Evolutionary conservation across 768 basidiomycete genomes (phyloP), one percentile per base, ranked within the genome.

Genomic region (Pleurotus pulmonarius): DNA sequence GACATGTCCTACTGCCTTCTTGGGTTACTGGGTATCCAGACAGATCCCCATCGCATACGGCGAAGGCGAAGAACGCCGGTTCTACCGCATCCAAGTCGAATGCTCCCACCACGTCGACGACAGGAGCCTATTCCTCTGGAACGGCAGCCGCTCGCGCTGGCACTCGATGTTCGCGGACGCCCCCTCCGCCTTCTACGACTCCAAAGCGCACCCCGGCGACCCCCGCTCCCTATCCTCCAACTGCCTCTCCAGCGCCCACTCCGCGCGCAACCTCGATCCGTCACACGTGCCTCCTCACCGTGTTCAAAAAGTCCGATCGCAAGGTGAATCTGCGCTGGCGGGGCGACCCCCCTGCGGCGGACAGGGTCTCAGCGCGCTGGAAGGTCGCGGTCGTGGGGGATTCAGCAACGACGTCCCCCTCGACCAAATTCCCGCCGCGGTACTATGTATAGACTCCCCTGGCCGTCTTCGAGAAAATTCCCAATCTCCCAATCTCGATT

Each of bases 181-280:
- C 44, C 2, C 56, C 56, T 20, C 57, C 58, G 12, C 66, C 71
- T 1, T 75, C 29, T 34, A 9, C 8, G 29, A 9, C 29, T 1
- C 29, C 9, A 34, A 34, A 34, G 29, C 8, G 8, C 29, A 34
- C 8, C 29, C 29, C 1, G 29, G 29, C 1, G 29, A 11, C 29
- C 29, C 29, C 29, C 29, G 9, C 3, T 34, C 9, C 8, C 4
- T 34, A 9, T 34, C 29, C 8, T 29, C 29, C 6, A 11, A 11
- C 8, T 34, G 8, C 8, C 29, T 34, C 29, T 34, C 9, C 29
- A 11, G 29, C 8, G 8, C 29, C 8, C 29, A 34, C 8, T 48
- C 15, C 43, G 43, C 43, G 0, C 20, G 7, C 8, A n/a, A n/a
- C 15, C 12, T 22, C 8, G 15, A 48, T 13, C 46, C 22, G 15